These are phyloP conservation scores for Zangia roseola DNA, from an alignment of 768 basidiomycete species.

Conservation along the genomic window DNA sequence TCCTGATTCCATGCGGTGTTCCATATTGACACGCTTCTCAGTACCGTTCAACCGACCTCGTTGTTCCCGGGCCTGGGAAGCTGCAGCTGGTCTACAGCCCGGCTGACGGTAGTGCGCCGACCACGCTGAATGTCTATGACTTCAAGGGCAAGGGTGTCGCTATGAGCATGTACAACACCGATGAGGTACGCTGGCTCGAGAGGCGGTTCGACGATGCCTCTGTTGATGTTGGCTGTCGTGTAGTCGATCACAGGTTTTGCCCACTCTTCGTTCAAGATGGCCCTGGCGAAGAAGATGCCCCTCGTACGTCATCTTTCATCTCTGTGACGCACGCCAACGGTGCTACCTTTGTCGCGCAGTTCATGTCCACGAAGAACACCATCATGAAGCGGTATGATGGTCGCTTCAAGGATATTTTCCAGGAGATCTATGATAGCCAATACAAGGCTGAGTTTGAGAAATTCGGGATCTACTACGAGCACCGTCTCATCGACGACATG, in stretches of 20 bases:
- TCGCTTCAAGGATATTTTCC: conserved; percentile 99
- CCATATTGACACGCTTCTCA: conserved; percentile 29
- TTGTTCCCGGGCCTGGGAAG: conserved; percentile 91
- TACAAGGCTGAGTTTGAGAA: conserved; percentile 74
- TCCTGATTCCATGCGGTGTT: conserved; percentile 6
- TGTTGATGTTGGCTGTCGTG: background rate
- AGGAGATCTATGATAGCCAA: conserved; percentile 85
- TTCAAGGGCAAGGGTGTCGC: conserved; percentile 93
- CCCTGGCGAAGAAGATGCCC: conserved; percentile 71
- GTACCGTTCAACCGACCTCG: conserved; percentile 93
- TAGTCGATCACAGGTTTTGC: conserved; percentile 94
- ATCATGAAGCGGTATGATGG: conserved; percentile 98
- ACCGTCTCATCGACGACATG: conserved; percentile 97
- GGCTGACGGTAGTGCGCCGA: conserved; percentile 63
- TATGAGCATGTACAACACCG: conserved; percentile 98
- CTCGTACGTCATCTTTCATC: conserved; percentile 43
- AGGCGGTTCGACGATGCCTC: background rate
- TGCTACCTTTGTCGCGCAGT: conserved; percentile 40
- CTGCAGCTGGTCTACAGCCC: conserved; percentile 91
- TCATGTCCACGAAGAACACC: conserved; percentile 98
- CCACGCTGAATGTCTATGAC: conserved; percentile 82
- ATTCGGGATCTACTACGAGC: conserved; percentile 85
- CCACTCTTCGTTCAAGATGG: conserved; percentile 98
- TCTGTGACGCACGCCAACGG: conserved; percentile 3
- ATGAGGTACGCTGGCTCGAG: conserved; percentile 57